Conservation (phyloP, 2,329 filamentous ascomycete genomes). For the Pseudogymnoascus sp. region DNA sequence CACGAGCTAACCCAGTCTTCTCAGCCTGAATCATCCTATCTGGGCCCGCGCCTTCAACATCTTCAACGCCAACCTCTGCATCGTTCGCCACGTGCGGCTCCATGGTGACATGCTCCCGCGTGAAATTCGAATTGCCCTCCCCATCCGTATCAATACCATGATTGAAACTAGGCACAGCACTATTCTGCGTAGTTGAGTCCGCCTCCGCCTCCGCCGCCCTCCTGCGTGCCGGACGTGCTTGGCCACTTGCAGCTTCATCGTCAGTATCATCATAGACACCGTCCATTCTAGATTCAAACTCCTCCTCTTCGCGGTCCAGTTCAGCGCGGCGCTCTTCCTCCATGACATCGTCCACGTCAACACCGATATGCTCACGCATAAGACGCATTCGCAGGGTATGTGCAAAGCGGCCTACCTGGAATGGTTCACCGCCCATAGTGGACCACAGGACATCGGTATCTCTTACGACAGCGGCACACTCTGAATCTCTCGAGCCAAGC, state of each 20-base stretch:
- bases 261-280: constrained; percentile 47
- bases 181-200: constrained; percentile 40
- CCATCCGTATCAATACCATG: constrained; percentile 52
- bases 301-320: constrained; percentile 45
- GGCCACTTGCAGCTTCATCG: constrained; percentile 6
- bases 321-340: constrained; percentile 69
- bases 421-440: constrained; percentile 82
- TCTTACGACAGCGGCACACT: constrained; percentile 80
- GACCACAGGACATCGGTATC: constrained; percentile 91
- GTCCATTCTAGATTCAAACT: constrained; percentile 53
- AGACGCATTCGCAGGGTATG: constrained; percentile 86
- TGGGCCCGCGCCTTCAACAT: constrained; percentile 68
- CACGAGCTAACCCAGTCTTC: constrained; percentile 51
- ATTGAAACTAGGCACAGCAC: constrained; percentile 61
- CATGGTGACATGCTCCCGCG: constrained; percentile 26
- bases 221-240: constrained; percentile 24
- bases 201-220: constrained; percentile 41
- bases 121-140: constrained; percentile 30
- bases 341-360: constrained; percentile 86
- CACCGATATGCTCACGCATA: constrained; percentile 94
- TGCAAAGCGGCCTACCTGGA: constrained; percentile 83
- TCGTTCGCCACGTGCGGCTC: constrained; percentile 55
- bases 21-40: constrained; percentile 68
- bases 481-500: constrained; percentile 85
- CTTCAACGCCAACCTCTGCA: constrained; percentile 52